Evolutionary conservation across 306 rosid species (phyloP).

Genomic region (Parietaria judaica): DNA sequence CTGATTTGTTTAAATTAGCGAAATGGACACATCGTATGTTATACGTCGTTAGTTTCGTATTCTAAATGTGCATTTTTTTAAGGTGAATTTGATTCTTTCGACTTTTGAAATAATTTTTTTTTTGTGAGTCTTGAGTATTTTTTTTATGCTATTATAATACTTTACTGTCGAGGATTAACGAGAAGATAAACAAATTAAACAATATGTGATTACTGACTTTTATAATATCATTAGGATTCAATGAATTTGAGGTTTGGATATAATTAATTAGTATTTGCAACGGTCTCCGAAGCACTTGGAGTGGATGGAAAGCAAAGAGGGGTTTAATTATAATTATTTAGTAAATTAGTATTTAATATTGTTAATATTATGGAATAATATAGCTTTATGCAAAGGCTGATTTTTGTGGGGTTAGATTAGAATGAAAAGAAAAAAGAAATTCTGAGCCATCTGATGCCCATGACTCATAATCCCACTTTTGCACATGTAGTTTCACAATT

Average conservation of each 20-base stretch:
- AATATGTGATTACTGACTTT: too few species aligned
- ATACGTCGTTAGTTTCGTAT: too few species aligned
- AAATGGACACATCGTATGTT: too few species aligned
- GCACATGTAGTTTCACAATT: constrained; percentile 20
- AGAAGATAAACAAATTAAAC: too few species aligned
- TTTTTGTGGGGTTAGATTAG: constrained; percentile 20
- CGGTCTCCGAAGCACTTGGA: constrained; percentile 8
- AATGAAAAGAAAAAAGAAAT: constrained; percentile 17
- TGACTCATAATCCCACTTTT: constrained; percentile 11
- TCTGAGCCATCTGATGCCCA: constrained; percentile 12
- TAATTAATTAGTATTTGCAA: background rate
- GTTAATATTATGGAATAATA: constrained; percentile 21
- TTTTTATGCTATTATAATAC: too few species aligned
- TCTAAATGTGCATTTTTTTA: too few species aligned
- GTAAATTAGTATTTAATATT: background rate
- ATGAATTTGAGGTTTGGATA: background rate
- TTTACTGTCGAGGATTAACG: too few species aligned
- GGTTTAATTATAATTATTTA: background rate
- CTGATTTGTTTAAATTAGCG: too few species aligned
- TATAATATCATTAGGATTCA: background rate
- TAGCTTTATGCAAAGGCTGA: constrained; percentile 35
- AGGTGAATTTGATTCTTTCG: too few species aligned
- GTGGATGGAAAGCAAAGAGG: constrained; percentile 3
- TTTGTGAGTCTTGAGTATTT: too few species aligned
- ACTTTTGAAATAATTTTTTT: too few species aligned